A percentile compares a stretch with the other conserved stretches of the same genome.
Conservation (phyloP, 352 stramenopile genomes). For the Pythium apleroticum region DNA sequence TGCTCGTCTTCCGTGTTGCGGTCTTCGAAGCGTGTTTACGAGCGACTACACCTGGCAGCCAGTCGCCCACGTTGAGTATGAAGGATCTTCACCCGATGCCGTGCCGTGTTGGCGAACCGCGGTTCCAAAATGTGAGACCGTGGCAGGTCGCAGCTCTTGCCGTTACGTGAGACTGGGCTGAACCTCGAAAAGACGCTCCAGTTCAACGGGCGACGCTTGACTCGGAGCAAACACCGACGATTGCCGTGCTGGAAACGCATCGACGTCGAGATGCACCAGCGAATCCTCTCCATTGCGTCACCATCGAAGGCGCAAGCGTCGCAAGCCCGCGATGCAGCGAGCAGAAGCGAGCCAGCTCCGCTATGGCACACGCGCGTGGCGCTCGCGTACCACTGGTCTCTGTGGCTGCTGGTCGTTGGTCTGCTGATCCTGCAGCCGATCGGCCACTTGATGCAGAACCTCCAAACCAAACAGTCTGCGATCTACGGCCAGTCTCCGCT, state of each 20-base stretch:
- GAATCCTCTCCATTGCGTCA: not conserved
- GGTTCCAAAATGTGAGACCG: not conserved
- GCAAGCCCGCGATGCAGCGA: not conserved
- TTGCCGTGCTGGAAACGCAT: too few species aligned
- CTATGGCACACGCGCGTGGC: not conserved
- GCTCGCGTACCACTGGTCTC: slow-evolving; percentile 14
- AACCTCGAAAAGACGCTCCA: not conserved
- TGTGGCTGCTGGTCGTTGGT: slow-evolving; percentile 13
- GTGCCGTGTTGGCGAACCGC: not conserved
- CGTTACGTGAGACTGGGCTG: not conserved
- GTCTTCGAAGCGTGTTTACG: not conserved
- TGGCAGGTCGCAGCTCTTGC: not conserved
- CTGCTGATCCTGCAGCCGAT: slow-evolving; percentile 16
- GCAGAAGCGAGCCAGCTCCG: too few species aligned
- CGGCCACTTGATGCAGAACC: slow-evolving; percentile 32
- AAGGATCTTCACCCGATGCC: not conserved
- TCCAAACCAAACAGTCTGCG: not conserved
- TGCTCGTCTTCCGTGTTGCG: not conserved
- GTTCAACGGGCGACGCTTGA: not conserved
- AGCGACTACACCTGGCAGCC: not conserved
- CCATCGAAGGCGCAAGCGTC: not conserved
- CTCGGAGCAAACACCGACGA: too few species aligned
- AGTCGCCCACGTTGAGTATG: not conserved
- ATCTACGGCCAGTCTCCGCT: slow-evolving; percentile 24
- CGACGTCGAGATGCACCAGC: too few species aligned